Conservation (phyloP, 805 yeast species). For the Yamadazyma phyllophila region DNA sequence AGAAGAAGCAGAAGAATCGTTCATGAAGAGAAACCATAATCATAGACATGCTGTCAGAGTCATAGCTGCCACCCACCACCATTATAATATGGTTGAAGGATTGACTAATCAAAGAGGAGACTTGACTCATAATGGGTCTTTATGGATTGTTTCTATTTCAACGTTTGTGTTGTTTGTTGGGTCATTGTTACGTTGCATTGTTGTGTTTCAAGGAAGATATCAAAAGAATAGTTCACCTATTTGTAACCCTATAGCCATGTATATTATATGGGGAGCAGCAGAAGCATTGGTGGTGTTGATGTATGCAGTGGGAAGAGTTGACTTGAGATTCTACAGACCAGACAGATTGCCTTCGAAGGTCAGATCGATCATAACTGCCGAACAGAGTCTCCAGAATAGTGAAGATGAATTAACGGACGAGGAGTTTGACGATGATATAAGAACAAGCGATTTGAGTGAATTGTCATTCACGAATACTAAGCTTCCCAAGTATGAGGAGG, state of each 20-base stretch:
- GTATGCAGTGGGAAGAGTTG: conserved; percentile 64
- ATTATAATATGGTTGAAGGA: conserved; percentile 30
- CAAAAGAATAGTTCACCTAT: conserved; percentile 26
- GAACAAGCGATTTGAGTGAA: conserved; percentile 12
- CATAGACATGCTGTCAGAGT: conserved; percentile 54
- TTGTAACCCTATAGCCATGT: conserved; percentile 57
- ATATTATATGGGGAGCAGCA: conserved; percentile 63
- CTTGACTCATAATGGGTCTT: conserved; percentile 51
- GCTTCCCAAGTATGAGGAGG: conserved; percentile 16
- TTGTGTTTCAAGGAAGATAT: conserved; percentile 34
- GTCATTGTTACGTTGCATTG: conserved; percentile 51
- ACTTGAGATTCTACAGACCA: conserved; percentile 77
- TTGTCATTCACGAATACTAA: conserved; percentile 7
- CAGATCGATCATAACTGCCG: conserved; percentile 39
- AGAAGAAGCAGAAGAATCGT: conserved; percentile 45
- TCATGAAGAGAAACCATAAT: conserved; percentile 46
- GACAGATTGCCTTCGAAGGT: conserved; percentile 47
- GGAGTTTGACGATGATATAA: conserved; percentile 12
- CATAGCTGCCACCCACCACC: conserved; percentile 56
- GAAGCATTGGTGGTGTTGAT: conserved; percentile 56
- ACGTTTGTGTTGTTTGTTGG: conserved; percentile 51
- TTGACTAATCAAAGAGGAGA: conserved; percentile 38
- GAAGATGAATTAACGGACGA: conserved; percentile 9
- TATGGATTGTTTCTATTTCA: conserved; percentile 44
- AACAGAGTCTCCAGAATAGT: conserved; percentile 25